These are phyloP conservation scores for Citrus hindsii DNA, from an alignment of 345 rosid genomes.

Conservation along the genomic window DNA sequence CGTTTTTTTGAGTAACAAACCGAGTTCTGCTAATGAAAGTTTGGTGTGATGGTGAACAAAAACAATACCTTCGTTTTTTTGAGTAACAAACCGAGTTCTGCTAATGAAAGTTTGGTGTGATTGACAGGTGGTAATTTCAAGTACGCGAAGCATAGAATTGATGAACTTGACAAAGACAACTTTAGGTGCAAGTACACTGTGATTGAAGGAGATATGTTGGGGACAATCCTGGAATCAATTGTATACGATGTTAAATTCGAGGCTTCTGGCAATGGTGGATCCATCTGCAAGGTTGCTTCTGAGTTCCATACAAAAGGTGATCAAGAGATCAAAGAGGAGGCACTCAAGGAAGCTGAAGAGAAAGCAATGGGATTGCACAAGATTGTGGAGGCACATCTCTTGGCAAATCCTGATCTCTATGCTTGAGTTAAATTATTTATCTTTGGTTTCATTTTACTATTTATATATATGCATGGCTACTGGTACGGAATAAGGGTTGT, in stretches of 20 bases:
- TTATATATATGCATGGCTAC: too few species aligned
- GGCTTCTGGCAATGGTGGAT: conserved; percentile 2
- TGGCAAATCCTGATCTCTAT: conserved; percentile 41
- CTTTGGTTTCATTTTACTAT: neutral
- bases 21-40: neutral
- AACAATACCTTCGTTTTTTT: too few species aligned
- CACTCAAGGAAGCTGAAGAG: conserved; percentile 23
- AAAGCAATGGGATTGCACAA: conserved; percentile 22
- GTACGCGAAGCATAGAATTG: conserved; percentile 32
- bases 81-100: too few species aligned
- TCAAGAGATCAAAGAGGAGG: conserved; percentile 16
- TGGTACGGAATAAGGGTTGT: too few species aligned
- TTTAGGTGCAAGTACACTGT: conserved; percentile 21
- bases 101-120: neutral
- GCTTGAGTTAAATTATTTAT: neutral
- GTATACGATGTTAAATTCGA: conserved; percentile 16
- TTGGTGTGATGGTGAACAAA: neutral
- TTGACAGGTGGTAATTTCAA: conserved; percentile 16
- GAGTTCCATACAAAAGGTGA: neutral
- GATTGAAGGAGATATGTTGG: conserved; percentile 27
- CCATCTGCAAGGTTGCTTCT: neutral
- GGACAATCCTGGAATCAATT: conserved; percentile 16
- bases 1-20: too few species aligned
- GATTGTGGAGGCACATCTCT: conserved; percentile 36
- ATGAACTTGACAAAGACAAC: conserved; percentile 30